These are phyloP conservation scores for Curvularia verruculosa DNA, from an alignment of 2,329 filamentous ascomycete species.

Conservation along the genomic window DNA sequence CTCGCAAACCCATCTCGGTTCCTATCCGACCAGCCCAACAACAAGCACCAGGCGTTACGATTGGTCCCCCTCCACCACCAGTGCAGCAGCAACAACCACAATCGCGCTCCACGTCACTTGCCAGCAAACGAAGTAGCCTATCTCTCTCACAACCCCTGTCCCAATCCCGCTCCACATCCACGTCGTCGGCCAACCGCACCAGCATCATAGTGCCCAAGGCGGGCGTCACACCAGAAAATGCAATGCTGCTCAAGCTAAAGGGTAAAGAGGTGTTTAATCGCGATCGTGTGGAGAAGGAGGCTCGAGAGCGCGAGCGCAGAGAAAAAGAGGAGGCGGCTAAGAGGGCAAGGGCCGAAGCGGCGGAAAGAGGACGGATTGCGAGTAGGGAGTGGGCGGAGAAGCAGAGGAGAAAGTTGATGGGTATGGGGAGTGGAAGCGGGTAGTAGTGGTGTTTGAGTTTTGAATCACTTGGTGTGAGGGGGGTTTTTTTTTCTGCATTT, in stretches of 20 bases:
- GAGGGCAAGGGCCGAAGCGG: slow-evolving; percentile 54
- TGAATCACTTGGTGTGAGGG: not conserved
- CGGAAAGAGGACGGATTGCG: slow-evolving; percentile 52
- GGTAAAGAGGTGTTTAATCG: slow-evolving; percentile 56
- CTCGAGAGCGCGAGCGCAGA: slow-evolving; percentile 48
- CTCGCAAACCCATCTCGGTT: slow-evolving; percentile 55
- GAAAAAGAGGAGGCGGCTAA: slow-evolving; percentile 58
- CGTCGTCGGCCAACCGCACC: slow-evolving; percentile 32
- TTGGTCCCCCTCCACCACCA: slow-evolving; percentile 16
- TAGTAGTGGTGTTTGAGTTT: not conserved
- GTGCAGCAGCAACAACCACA: slow-evolving; percentile 7
- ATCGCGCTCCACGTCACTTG: slow-evolving; percentile 25
- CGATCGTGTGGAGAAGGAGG: slow-evolving; percentile 50
- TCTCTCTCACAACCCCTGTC: slow-evolving; percentile 24
- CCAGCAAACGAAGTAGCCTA: slow-evolving; percentile 33
- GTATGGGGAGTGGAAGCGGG: not conserved
- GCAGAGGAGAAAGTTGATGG: slow-evolving; percentile 50
- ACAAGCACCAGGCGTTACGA: slow-evolving; percentile 28
- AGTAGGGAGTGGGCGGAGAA: slow-evolving; percentile 59
- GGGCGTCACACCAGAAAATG: slow-evolving; percentile 40
- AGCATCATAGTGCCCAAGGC: slow-evolving; percentile 32
- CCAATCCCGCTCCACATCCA: slow-evolving; percentile 29
- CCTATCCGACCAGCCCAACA: slow-evolving; percentile 50
- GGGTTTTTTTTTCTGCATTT: no score
- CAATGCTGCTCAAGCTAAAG: slow-evolving; percentile 44